These are phyloP conservation scores for Nyctanthes arbortristis DNA, from an alignment of 257 asterid genomes.

Conservation along the genomic window DNA sequence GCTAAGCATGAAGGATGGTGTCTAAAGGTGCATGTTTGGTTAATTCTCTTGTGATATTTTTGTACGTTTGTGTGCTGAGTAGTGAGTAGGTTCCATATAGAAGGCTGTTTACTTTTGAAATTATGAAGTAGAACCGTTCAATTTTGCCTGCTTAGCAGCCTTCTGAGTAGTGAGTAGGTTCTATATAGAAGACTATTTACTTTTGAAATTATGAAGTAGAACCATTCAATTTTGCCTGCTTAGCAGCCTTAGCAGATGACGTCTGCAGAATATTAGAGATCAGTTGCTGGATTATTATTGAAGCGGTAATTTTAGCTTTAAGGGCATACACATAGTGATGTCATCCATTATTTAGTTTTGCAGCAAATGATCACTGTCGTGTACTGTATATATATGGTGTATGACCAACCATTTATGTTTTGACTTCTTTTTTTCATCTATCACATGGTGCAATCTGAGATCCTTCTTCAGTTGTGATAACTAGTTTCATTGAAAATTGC, in stretches of 20 bases:
- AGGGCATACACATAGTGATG: constrained; percentile 16
- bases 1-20: constrained; percentile 70
- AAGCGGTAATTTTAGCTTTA: constrained; percentile 3
- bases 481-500: constrained; percentile 9
- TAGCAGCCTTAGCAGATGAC: constrained; percentile 5
- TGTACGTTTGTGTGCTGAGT: constrained; percentile 16
- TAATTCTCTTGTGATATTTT: constrained; percentile 18
- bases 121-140: constrained; percentile 1
- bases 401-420: constrained; percentile 4
- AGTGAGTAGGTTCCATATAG: background rate
- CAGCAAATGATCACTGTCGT: constrained; percentile 33
- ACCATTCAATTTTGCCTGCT: background rate
- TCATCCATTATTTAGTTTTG: constrained; percentile 23
- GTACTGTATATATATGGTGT: constrained; percentile 34
- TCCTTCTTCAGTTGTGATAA: constrained; percentile 3
- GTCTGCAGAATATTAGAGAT: constrained; percentile 1
- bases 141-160: background rate
- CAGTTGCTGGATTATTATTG: constrained; percentile 21
- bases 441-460: background rate
- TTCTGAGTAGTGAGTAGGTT: constrained; percentile 2
- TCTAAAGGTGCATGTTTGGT: constrained; percentile 32
- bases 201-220: constrained; percentile 3
- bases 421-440: constrained; percentile 11
- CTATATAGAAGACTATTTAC: constrained; percentile 7
- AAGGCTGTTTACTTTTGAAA: constrained; percentile 13